Evolutionary conservation across 1,284 basidiomycete species (phyloP), one percentile per base, ranked within the genome.

Genomic region (Malassezia yamatoensis): DNA sequence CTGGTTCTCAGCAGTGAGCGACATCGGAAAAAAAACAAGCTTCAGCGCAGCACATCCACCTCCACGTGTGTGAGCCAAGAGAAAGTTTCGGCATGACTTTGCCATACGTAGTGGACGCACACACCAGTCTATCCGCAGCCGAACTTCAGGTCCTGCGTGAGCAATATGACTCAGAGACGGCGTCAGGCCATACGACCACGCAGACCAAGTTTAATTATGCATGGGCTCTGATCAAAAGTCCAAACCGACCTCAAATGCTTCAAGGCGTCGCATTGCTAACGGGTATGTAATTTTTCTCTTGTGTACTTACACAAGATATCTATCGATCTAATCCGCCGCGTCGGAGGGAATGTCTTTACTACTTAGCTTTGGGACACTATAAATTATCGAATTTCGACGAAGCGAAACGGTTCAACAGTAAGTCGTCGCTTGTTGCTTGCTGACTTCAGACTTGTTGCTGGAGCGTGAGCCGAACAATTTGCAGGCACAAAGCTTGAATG

Each of bases 141-240:
- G 90, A 96, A 77, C 81, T 96, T 32, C 85, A 89, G 78, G 90
- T 91, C 55, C 79, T 96, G 42, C 80, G 84, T 54, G 72, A 82
- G 55, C 91, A 96, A 74, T 93, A 93, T 77, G 83, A 89, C 79
- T 87, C 85, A 75, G 90, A 96, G 75, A 79, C 84, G 29, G 78
- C 82, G 2, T 83, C 63, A 12, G 83, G 84, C 38, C 90, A 96
- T 76, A 82, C 94, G 54, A 90, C 89, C 3, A 83, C 87, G 2
- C 94, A 99, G 78, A 93, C 90, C 50, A 94, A 90, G 77, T 99
- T 99, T 80, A 98, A 98, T 79, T 93, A 87, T 76, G 87, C 91
- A 59, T 76, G 75, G 80, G 93, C 90, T 5, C 80, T 94, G 33
- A 69, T 74, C 53, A 72, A 72, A 61, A 65, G 62, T 55, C 61